Base-by-base conservation (phyloP, 345 rosid species). In the Citrus medica region DNA sequence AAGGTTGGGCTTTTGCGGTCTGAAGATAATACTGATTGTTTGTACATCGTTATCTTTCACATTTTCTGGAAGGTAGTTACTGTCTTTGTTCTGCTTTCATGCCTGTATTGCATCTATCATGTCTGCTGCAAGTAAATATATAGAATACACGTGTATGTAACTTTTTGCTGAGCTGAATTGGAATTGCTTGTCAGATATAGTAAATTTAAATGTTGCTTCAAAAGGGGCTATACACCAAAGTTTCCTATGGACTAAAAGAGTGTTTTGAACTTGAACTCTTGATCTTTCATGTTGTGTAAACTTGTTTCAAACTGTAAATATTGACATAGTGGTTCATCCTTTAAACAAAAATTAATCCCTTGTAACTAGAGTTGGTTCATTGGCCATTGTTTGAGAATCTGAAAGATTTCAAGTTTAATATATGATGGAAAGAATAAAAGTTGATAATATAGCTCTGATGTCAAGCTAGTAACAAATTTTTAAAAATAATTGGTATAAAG, bases 11-110 rank as follows among this genome's bases (percentile, higher is more conserved):
- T 72, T 76, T 75, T 80, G 74, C 80, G 13, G 32, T 63, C 48
- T 60, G 63, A 82, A 74, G 79, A 79, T 64, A 74, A 64, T 61
- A 81, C 79, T 55, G 32, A 69, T 59, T 76, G 67, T 75, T 66
- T 77, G 74, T 79, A 71, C 82, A 80, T 69, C 67, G 42, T 76
- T 80, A 35, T 69, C 80, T 30, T 59, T 62, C 80, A 68, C 63
- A 67, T 76, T 74, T 72, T 77, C 74, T 72, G 22, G 65, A 69
- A 83, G 91, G 87, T 88, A 88, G 79, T 76, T 53, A 69, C 78
- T 19, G 6, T 79, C 30, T 33, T 25, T 25, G 73, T 66, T 33
- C 42, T 55, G 62, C 60, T 68, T 62, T 65, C 24, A 10, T 67
- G 60, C 53, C 60, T 25, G n/a, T 75, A 19, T 62, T 24, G 56